Evolutionary conservation across 441 rosid species (phyloP).

Genomic region (Melastoma candidum): DNA sequence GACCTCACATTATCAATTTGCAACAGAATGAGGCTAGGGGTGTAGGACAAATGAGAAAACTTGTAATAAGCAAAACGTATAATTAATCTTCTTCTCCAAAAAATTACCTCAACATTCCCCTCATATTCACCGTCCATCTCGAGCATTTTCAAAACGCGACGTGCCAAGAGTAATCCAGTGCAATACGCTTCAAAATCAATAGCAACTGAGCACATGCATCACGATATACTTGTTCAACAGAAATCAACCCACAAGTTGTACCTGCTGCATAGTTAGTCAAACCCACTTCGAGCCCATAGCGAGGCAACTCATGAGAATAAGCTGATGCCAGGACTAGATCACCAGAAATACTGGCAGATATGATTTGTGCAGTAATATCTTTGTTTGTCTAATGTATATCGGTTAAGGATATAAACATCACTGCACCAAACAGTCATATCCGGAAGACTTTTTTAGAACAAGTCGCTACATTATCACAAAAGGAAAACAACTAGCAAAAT

Average conservation of each 20-base stretch:
- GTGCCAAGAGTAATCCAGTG: conserved; percentile 85
- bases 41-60: too few relatives aligned
- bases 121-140: conserved; percentile 71
- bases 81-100: too few relatives aligned
- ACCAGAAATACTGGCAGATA: conserved; percentile 60
- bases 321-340: conserved; percentile 76
- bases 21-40: too few relatives aligned
- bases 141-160: conserved; percentile 66
- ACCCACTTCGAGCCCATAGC: conserved; percentile 74
- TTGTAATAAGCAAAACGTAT: too few relatives aligned
- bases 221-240: too few relatives aligned
- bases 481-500: too few relatives aligned
- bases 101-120: conserved; percentile 66
- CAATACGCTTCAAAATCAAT: conserved; percentile 47
- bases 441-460: too few relatives aligned
- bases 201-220: too few relatives aligned
- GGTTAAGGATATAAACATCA: conserved; percentile 9
- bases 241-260: conserved; percentile 7
- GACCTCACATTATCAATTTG: background rate
- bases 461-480: too few relatives aligned
- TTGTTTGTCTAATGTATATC: conserved; percentile 46
- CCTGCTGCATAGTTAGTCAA: conserved; percentile 86
- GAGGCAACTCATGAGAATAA: conserved; percentile 71
- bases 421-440: background rate
- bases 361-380: conserved; percentile 59